These are phyloP conservation scores for Phylloboletellus chloephorus DNA, from an alignment of 1,284 basidiomycete genomes.

Conservation along the genomic window DNA sequence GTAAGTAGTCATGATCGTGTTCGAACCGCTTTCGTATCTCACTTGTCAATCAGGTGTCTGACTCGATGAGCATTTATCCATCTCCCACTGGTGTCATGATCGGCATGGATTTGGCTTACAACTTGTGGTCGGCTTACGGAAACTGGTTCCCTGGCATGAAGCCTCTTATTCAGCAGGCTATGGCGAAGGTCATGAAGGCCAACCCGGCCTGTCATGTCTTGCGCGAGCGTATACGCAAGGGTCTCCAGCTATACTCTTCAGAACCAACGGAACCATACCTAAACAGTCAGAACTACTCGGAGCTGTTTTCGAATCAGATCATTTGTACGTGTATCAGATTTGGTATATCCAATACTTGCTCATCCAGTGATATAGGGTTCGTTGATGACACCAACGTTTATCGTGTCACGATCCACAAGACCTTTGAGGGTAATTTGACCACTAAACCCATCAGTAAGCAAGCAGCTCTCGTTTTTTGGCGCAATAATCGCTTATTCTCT, in stretches of 20 bases:
- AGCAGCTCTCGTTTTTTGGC: background rate
- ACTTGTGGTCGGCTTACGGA: slow-evolving; percentile 98
- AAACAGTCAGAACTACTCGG: slow-evolving; percentile 97
- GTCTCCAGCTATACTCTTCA: slow-evolving; percentile 96
- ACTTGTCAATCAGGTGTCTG: slow-evolving; percentile 59
- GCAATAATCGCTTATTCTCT: slow-evolving; percentile 3
- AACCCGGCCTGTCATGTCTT: slow-evolving; percentile 98
- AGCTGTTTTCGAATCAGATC: slow-evolving; percentile 98
- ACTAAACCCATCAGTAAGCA: slow-evolving; percentile 94
- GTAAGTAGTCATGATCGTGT: slow-evolving; percentile 37
- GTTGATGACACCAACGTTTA: slow-evolving; percentile 99
- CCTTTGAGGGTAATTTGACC: slow-evolving; percentile 99
- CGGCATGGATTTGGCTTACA: slow-evolving; percentile 97
- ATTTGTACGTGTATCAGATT: slow-evolving; percentile 65
- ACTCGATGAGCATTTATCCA: slow-evolving; percentile 97
- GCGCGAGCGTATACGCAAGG: slow-evolving; percentile 97
- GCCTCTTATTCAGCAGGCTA: slow-evolving; percentile 95
- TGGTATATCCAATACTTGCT: slow-evolving; percentile 2
- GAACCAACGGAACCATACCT: slow-evolving; percentile 99
- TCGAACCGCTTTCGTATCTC: slow-evolving; percentile 2
- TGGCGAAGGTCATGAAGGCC: slow-evolving; percentile 99
- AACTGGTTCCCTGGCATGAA: slow-evolving; percentile 99
- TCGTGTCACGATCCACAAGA: slow-evolving; percentile 99
- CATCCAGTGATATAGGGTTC: slow-evolving; percentile 57
- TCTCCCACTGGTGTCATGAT: slow-evolving; percentile 98